Percentiles rank a stretch among this genome's conserved stretches.
These are phyloP conservation scores for Rutstroemia sp. DNA, from an alignment of 2,329 filamentous ascomycete species.

Conservation along the genomic window DNA sequence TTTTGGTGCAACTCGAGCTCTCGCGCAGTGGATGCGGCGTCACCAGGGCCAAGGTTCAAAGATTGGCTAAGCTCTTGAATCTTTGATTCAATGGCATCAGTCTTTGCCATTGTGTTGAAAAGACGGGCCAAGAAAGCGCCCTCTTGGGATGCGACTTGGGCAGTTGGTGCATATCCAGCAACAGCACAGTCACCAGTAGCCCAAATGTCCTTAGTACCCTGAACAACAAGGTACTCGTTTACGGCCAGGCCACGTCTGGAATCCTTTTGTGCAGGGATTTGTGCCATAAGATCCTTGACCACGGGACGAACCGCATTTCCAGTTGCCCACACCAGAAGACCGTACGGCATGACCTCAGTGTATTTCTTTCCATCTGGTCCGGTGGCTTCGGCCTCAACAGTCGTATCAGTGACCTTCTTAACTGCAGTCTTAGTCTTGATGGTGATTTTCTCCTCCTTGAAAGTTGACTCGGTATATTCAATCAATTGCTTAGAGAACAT, in stretches of 20 bases:
- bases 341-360: conserved; percentile 78
- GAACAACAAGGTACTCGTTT: conserved; percentile 98
- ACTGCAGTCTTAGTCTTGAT: conserved; percentile 99
- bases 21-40: conserved; percentile 57
- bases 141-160: conserved; percentile 93
- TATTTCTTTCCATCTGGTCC: conserved; percentile 80
- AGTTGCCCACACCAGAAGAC: conserved; percentile 95
- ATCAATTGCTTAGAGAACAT: conserved; percentile 99
- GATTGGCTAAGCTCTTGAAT: conserved; percentile 60
- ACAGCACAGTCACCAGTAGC: conserved; percentile 96
- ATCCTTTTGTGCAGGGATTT: conserved; percentile 91
- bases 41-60: conserved; percentile 54
- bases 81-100: conserved; percentile 70
- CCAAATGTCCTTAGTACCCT: conserved; percentile 96
- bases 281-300: conserved; percentile 82
- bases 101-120: conserved; percentile 99
- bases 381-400: conserved; percentile 81
- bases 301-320: conserved; percentile 89
- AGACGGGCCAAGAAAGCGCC: conserved; percentile 89
- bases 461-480: conserved; percentile 97
- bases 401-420: conserved; percentile 90
- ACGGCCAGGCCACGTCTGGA: conserved; percentile 91
- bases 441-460: conserved; percentile 96
- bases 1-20: conserved; percentile 85
- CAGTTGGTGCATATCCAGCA: conserved; percentile 94